These are phyloP conservation scores for Xylaria arbuscula DNA, from an alignment of 2,329 filamentous ascomycete genomes.

Conservation along the genomic window DNA sequence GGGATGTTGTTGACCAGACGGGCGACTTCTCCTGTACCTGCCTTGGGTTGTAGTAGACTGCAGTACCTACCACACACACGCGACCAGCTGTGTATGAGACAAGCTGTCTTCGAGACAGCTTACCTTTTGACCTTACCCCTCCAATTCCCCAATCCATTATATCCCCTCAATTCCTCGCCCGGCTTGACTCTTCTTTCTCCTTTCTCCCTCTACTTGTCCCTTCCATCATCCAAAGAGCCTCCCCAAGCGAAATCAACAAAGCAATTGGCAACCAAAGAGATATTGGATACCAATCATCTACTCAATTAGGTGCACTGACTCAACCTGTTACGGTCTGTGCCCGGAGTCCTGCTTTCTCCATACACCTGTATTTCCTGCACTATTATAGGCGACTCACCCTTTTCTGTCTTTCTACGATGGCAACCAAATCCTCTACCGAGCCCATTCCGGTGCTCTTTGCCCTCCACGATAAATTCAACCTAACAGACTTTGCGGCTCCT, in stretches of 20 bases:
- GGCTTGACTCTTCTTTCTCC: conserved; percentile 34
- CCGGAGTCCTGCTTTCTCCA: not conserved
- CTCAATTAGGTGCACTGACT: conserved; percentile 11
- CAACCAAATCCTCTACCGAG: conserved; percentile 68
- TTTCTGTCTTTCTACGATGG: conserved; percentile 56
- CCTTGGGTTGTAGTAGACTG: not conserved
- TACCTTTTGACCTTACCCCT: conserved; percentile 42
- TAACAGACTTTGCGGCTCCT: conserved; percentile 68
- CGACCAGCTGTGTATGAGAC: conserved; percentile 23
- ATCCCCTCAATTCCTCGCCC: conserved; percentile 44
- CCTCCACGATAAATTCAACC: conserved; percentile 69
- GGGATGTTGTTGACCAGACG: conserved; percentile 13
- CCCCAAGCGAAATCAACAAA: conserved; percentile 34
- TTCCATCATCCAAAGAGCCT: conserved; percentile 24
- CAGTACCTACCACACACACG: conserved; percentile 2
- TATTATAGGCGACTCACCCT: conserved; percentile 25
- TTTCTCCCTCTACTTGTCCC: conserved; percentile 37
- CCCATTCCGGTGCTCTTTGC: conserved; percentile 70
- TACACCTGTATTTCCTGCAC: conserved; percentile 13
- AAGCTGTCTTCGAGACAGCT: conserved; percentile 25
- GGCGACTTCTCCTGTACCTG: conserved; percentile 5
- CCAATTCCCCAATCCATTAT: conserved; percentile 37
- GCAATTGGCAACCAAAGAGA: conserved; percentile 36
- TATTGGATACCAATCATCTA: conserved; percentile 24
- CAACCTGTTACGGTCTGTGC: not conserved